Conservation (phyloP, 2,329 filamentous ascomycete species). For the Fusarium sp. region DNA sequence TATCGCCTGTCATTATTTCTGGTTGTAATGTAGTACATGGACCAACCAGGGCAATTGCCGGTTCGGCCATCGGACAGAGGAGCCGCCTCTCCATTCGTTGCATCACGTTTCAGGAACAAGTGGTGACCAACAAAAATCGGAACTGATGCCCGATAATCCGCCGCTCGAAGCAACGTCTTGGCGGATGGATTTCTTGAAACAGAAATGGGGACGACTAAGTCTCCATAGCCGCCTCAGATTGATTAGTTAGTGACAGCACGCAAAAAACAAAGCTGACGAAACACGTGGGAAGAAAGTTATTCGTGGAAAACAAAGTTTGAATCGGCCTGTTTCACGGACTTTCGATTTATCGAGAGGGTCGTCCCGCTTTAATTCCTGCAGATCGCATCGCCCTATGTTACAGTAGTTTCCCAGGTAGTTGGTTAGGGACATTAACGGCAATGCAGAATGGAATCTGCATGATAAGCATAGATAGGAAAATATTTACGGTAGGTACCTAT, state of each 20-base stretch:
- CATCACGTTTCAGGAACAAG: conserved; percentile 25
- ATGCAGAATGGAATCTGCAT: conserved; percentile 1
- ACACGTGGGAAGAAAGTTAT: not conserved
- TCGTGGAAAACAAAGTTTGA: conserved; percentile 24
- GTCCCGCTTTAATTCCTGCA: conserved; percentile 6
- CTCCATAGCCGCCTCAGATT: conserved; percentile 16
- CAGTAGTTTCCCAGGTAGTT: not conserved
- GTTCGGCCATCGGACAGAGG: conserved; percentile 27
- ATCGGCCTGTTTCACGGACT: conserved; percentile 10
- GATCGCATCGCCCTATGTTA: conserved; percentile 2
- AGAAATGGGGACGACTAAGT: not conserved
- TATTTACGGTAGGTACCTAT: too few relatives aligned
- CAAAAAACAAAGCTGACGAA: not conserved
- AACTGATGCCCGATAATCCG: conserved; percentile 24
- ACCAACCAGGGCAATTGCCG: not conserved
- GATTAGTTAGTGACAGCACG: conserved; percentile 2
- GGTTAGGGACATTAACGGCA: conserved; percentile 15
- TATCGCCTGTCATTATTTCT: conserved; percentile 16
- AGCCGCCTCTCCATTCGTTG: conserved; percentile 27
- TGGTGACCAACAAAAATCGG: conserved; percentile 16
- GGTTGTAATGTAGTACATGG: conserved; percentile 3
- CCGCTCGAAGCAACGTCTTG: conserved; percentile 13
- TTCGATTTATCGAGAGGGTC: conserved; percentile 10
- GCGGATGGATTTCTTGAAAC: conserved; percentile 21
- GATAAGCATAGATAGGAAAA: conserved; percentile 2